Conservation (phyloP, 2,329 filamentous ascomycete genomes). For the Tolypocladium cylindrosporum region DNA sequence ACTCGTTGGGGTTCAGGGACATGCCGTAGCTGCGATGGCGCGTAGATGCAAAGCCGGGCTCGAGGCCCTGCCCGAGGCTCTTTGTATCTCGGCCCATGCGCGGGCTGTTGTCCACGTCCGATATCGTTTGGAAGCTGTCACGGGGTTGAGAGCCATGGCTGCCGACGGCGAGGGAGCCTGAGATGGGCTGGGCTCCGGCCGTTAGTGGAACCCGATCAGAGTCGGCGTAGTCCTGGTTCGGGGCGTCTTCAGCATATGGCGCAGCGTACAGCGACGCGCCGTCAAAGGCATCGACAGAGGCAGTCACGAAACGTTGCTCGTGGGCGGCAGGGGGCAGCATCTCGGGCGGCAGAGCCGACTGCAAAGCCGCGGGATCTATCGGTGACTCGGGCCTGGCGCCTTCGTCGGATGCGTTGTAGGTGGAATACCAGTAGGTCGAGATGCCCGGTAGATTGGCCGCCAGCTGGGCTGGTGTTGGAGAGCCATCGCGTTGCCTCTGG, state of each 20-base stretch:
- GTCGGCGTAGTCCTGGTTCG: constrained; percentile 32
- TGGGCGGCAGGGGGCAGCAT: constrained; percentile 23
- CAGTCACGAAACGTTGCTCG: constrained; percentile 15
- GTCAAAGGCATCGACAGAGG: constrained; percentile 19
- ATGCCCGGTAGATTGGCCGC: constrained; percentile 28
- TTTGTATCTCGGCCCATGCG: constrained; percentile 41
- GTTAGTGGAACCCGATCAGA: constrained; percentile 51
- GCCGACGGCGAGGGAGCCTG: constrained; percentile 34
- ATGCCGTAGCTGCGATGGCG: constrained; percentile 48
- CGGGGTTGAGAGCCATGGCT: constrained; percentile 30
- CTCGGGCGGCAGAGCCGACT: constrained; percentile 44
- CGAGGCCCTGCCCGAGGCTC: constrained; percentile 41
- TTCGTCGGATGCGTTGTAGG: constrained; percentile 28
- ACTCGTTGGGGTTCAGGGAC: constrained; percentile 41
- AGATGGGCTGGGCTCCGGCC: constrained; percentile 43
- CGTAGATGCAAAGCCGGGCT: constrained; percentile 42
- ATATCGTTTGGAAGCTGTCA: constrained; percentile 49
- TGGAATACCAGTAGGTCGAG: constrained; percentile 43
- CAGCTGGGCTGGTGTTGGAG: constrained; percentile 8
- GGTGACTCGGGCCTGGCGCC: constrained; percentile 33
- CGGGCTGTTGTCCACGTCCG: constrained; percentile 45
- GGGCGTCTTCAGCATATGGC: constrained; percentile 23
- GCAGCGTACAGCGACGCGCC: constrained; percentile 20
- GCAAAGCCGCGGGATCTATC: constrained; percentile 42
- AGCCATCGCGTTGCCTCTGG: neutral